Conservation (phyloP, 2,329 filamentous ascomycete genomes). For the Colletotrichum sp. region DNA sequence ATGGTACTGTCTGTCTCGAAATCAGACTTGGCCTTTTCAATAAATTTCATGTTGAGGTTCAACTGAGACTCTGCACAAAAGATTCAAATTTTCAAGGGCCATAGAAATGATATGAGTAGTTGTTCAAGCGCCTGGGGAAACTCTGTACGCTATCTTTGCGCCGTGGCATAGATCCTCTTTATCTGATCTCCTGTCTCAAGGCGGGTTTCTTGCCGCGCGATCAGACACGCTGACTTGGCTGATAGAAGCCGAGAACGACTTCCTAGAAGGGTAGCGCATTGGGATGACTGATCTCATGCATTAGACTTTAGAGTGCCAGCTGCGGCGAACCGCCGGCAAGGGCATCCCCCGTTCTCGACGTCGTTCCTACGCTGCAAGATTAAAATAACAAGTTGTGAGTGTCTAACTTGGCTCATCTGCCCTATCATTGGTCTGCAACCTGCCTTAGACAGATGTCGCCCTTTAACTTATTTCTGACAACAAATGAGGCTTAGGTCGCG, state of each 20-base stretch:
- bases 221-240: not conserved
- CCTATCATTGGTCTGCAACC: not conserved
- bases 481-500: not conserved
- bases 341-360: not conserved
- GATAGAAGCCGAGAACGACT: not conserved
- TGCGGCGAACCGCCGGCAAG: not conserved
- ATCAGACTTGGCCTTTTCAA: slow-evolving; percentile 32
- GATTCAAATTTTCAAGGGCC: not conserved
- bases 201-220: not conserved
- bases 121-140: not conserved
- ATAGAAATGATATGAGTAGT: not conserved
- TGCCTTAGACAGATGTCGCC: not conserved
- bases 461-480: not conserved
- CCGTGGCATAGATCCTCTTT: not conserved
- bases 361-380: not conserved
- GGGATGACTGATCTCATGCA: not conserved
- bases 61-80: not conserved
- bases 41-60: slow-evolving; percentile 22
- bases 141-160: not conserved
- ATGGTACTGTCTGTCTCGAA: slow-evolving; percentile 42
- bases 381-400: not conserved
- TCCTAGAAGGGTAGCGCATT: not conserved
- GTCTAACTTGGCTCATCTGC: not conserved
- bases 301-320: not conserved
- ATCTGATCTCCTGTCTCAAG: not conserved